Base-by-base conservation (phyloP, 2,329 filamentous ascomycete genomes). In the Incumbomyces delicatus region DNA sequence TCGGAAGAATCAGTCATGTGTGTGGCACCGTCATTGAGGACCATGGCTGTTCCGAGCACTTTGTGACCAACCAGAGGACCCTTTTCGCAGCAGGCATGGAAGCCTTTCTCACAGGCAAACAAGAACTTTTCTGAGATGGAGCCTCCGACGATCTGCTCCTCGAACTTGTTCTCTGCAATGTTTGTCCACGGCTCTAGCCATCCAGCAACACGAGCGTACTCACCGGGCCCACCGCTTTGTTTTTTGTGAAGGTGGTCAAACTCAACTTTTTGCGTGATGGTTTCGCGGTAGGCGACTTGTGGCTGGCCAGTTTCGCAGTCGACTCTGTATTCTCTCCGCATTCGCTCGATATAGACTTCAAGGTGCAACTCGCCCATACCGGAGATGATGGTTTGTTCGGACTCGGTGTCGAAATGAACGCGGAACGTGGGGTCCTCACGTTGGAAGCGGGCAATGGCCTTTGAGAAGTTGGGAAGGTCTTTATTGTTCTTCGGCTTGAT, bases 361-460 rank as follows among this genome's bases (percentile, higher is more conserved):
- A 98, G 75, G 67, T 98, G 92, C 57, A 98, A 69, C 67, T 98
- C 92, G 57, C 92, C 92, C 92, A 98, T 98, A 50, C 92, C 92
- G 35, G 86, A 94, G 61, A 98, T 96, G 61, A 98, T 94, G 40
- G 90, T 96, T 72, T 98, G 87, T 62, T 94, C 85, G 54, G 84
- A 90, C 70, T 98, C 92, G 13, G 79, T 69, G 62, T 98, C 92
- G 59, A 95, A 88, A 59, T 87, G 84, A 32, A 98, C 86, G 45
- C 92, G 81, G 79, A 98, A 98, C 11, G 92, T 98, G 2, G 92
- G 92, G 60, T 98, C 92, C 69, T 98, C 92, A 53, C 92, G 85
- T 69, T 95, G 90, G 78, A 98, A 98, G 57, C 92, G 86, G 65
- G 90, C 92, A 81, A 98, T 96, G 57, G 92, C 92, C 72, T 98